Conservation (phyloP, 139 green algal genomes). For the Marvania coccoides region DNA sequence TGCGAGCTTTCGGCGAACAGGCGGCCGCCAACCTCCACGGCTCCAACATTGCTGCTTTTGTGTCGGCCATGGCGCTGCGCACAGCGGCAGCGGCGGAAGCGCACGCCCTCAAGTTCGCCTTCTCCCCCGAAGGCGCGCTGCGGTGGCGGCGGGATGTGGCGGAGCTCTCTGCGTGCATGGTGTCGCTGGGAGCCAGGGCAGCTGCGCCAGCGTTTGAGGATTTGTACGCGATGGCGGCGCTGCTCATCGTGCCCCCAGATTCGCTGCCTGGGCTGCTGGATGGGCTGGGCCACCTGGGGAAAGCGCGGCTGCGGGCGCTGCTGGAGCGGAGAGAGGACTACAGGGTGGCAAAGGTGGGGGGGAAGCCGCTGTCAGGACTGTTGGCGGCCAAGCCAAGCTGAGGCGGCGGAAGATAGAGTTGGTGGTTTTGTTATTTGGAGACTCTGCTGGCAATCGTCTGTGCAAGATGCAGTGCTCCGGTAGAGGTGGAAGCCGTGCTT, state of each 20-base stretch:
- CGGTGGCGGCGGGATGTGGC: conserved; percentile 60
- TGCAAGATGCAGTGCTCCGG: too few relatives aligned
- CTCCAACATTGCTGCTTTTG: conserved; percentile 40
- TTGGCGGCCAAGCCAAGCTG: too few relatives aligned
- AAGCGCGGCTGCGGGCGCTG: conserved; percentile 41
- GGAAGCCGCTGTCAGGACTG: conserved; percentile 28
- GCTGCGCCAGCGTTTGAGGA: conserved; percentile 25
- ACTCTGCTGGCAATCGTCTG: too few relatives aligned
- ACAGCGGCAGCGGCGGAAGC: conserved; percentile 20
- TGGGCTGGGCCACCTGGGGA: conserved; percentile 33
- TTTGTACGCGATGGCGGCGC: conserved; percentile 24
- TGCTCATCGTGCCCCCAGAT: conserved; percentile 72
- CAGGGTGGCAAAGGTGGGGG: conserved; percentile 37
- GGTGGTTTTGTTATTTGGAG: too few relatives aligned
- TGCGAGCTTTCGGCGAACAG: conserved; percentile 20
- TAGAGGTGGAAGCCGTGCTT: too few relatives aligned
- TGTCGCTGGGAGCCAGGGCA: conserved; percentile 8
- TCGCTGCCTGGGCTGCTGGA: conserved; percentile 66
- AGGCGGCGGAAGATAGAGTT: too few relatives aligned
- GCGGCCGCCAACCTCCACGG: conserved; percentile 36
- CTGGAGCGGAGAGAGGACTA: conserved; percentile 60
- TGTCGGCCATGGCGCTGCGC: conserved; percentile 32
- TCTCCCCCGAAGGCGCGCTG: conserved; percentile 54
- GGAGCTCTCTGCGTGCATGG: conserved; percentile 43
- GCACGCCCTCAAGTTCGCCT: conserved; percentile 53